Base-by-base conservation (phyloP, 495 filamentous ascomycete species). In the Cairneyella variabilis region DNA sequence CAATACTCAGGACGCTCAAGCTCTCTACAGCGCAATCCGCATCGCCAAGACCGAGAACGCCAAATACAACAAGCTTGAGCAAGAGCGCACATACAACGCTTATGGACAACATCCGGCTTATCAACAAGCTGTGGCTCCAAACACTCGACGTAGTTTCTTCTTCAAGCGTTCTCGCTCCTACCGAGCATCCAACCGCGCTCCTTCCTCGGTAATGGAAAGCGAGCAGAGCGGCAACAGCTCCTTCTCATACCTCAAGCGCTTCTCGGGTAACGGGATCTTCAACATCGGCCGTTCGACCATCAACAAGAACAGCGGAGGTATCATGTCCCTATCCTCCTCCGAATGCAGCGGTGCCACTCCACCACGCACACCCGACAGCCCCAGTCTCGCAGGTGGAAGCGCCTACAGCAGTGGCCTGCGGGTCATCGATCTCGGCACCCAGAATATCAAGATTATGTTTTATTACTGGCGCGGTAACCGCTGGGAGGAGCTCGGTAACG, bases 401-500 rank as follows among this genome's bases (percentile, higher is more conserved):
- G 46, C 27, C n/a, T 49, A 48, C 20, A 50, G 39, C 12, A 52
- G 40, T 42, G 54, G 54, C 18, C 21, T 59, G 6, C 38, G 26
- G 3, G 34, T 51, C 7, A 36, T 22, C 1, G 43, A 62, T 44
- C 74, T 83, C 26, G 85, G 84, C 23, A 77, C 87, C 11, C 82
- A 82, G 12, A 89, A 89, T 56, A 80, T 91, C 42, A 91, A 93
- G 57, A 86, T 88, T 59, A 81, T 89, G 21, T 78, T 96, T 28
- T 95, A 97, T 68, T 66, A 83, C 16, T 84, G 90, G 36, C 85
- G 91, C 47, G 80, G 81, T 2, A 73, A 81, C 18, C 83, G 83
- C 30, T 98, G 93, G 93, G 82, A 87, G 25, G 91, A 97, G 60
- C 84, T 92, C 73, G 91, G 92, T 48, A 82, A 87, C 41, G 91